Evolutionary conservation across 805 yeast genomes (phyloP).

Genomic region (Maudiozyma pseudohumilis): DNA sequence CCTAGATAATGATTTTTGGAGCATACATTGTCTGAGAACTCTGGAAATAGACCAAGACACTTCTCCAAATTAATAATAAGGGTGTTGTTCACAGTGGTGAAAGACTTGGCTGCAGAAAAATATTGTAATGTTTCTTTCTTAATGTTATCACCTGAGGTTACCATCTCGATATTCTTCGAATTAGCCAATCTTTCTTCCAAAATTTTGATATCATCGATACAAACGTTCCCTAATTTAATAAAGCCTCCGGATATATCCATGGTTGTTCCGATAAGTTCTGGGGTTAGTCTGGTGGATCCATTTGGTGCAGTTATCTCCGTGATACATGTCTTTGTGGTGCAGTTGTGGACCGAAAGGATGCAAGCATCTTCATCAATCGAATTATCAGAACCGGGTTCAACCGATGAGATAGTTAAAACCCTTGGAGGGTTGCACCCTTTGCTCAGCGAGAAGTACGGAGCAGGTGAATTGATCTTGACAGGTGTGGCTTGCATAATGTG

Average conservation of each 20-base stretch:
- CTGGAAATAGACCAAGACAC: no score
- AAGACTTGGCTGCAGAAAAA: no score
- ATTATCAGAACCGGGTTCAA: slow-evolving; percentile 56
- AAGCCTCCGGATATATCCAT: neutral
- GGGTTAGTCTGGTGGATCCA: slow-evolving; percentile 27
- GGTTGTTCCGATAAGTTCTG: slow-evolving; percentile 29
- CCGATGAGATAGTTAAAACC: slow-evolving; percentile 42
- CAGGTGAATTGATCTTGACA: slow-evolving; percentile 13
- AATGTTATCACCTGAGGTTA: neutral
- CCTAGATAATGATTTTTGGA: no score
- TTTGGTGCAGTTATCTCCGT: slow-evolving; percentile 16
- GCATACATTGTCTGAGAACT: no score
- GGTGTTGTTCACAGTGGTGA: no score
- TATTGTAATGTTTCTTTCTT: neutral
- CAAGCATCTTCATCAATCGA: slow-evolving; percentile 71
- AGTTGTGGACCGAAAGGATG: slow-evolving; percentile 60
- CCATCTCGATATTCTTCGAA: neutral
- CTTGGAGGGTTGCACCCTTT: slow-evolving; percentile 26
- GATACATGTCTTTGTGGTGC: slow-evolving; percentile 64
- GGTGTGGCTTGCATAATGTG: no score
- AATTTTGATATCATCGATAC: neutral
- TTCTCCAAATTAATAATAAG: no score
- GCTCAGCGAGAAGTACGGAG: slow-evolving; percentile 15
- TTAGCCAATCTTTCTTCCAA: neutral
- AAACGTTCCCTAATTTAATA: neutral